phyloP scores from a whole-genome alignment of 768 basidiomycete species.

The Amanita subjunquillea region DNA sequence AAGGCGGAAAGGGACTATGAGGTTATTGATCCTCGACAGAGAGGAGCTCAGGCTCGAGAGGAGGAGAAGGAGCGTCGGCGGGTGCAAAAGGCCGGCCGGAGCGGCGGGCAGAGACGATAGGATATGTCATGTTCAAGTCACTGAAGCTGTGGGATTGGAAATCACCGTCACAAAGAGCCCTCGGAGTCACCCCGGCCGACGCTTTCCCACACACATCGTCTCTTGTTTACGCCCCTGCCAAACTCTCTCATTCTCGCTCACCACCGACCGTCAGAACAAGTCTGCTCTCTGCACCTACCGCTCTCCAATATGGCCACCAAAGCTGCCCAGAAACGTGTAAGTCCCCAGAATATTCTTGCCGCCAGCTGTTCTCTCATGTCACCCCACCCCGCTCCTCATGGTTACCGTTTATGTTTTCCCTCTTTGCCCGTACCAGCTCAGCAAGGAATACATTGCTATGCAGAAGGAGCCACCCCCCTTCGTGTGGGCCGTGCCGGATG shows the following conservation, averaged over 20 bases:
- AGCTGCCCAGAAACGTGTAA: constrained; percentile 77
- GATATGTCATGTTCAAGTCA: not conserved
- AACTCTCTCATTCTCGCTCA: not conserved
- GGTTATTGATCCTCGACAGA: constrained; percentile 74
- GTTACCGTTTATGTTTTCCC: not conserved
- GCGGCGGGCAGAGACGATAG: not conserved
- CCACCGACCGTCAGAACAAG: constrained; percentile 2
- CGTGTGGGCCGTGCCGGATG: constrained; percentile 91
- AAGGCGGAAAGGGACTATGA: constrained; percentile 84
- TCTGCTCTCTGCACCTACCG: constrained; percentile 3
- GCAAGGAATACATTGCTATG: constrained; percentile 87
- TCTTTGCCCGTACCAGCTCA: constrained; percentile 34
- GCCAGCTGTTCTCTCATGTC: constrained; percentile 1
- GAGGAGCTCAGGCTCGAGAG: constrained; percentile 65
- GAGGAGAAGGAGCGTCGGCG: constrained; percentile 66
- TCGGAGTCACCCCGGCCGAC: not conserved
- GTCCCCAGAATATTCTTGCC: constrained; percentile 9
- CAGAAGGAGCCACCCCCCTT: constrained; percentile 92
- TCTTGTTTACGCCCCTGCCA: not conserved
- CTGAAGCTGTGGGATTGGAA: too few relatives aligned
- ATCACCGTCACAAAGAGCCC: not conserved
- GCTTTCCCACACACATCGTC: not conserved
- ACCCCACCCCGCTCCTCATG: constrained; percentile 1
- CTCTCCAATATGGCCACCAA: constrained; percentile 61
- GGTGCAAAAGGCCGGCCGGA: constrained; percentile 16